Conservation (phyloP, 441 rosid genomes). For the Macaranga tanarius region DNA sequence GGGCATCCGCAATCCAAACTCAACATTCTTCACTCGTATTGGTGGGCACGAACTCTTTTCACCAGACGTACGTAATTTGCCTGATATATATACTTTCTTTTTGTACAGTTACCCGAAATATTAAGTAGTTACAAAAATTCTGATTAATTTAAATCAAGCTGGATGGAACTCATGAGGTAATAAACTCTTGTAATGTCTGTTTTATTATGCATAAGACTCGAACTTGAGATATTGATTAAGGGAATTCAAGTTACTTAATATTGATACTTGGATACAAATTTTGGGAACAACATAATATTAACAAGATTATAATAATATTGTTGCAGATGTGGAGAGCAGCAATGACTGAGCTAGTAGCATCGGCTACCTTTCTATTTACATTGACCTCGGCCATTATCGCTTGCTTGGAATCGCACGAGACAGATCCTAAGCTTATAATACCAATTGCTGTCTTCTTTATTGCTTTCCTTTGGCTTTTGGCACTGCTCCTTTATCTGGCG, state of each 20-base stretch:
- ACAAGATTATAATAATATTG: too few species aligned
- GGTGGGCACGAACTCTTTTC: neutral
- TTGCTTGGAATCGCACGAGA: constrained; percentile 38
- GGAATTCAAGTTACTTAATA: too few species aligned
- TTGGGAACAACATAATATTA: too few species aligned
- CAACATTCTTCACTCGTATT: neutral
- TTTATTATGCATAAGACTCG: too few species aligned
- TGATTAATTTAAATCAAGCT: too few species aligned
- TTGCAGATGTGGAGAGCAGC: constrained; percentile 51
- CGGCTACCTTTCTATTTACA: constrained; percentile 39
- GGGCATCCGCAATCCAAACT: neutral
- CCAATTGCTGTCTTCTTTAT: constrained; percentile 38
- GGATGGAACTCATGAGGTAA: too few species aligned
- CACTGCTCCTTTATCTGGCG: constrained; percentile 45
- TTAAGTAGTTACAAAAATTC: neutral
- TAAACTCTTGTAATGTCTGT: too few species aligned
- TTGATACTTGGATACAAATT: too few species aligned
- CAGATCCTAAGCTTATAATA: constrained; percentile 40
- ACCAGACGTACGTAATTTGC: neutral
- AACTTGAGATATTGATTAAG: too few species aligned
- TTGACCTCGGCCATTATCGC: constrained; percentile 31
- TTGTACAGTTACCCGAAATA: neutral
- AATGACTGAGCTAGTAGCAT: constrained; percentile 40
- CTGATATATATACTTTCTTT: too few species aligned
- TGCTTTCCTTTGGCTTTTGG: constrained; percentile 36